phyloP scores from a whole-genome alignment of 202 grass and related monocot species.

The Elaeis oleifera region DNA sequence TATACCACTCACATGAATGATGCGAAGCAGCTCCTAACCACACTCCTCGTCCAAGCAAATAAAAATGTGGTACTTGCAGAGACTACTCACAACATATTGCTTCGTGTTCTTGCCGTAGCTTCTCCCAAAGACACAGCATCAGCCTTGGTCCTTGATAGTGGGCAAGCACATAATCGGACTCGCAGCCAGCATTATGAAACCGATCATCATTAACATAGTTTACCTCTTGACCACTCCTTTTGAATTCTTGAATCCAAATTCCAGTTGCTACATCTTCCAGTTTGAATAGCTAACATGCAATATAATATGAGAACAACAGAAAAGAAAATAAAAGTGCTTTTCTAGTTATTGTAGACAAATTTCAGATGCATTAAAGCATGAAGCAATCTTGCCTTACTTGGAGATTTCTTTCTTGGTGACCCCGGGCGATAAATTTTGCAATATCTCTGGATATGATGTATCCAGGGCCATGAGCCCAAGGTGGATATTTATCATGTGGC shows the following conservation, averaged over 20 bases:
- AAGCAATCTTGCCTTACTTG: slow-evolving; percentile 32
- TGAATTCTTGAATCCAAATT: slow-evolving; percentile 84
- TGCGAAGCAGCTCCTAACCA: too few species aligned
- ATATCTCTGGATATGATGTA: slow-evolving; percentile 80
- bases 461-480: slow-evolving; percentile 93
- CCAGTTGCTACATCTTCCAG: slow-evolving; percentile 94
- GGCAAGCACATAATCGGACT: slow-evolving; percentile 65
- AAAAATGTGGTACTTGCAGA: neutral
- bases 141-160: slow-evolving; percentile 85
- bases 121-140: slow-evolving; percentile 80
- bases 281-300: slow-evolving; percentile 67
- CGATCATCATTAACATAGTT: slow-evolving; percentile 61
- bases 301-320: neutral
- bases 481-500: slow-evolving; percentile 55
- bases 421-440: slow-evolving; percentile 61
- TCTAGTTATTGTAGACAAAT: too few species aligned
- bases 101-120: slow-evolving; percentile 58
- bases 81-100: slow-evolving; percentile 64
- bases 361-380: neutral
- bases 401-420: slow-evolving; percentile 60
- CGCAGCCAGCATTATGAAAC: slow-evolving; percentile 72
- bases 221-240: slow-evolving; percentile 48
- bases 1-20: too few species aligned
- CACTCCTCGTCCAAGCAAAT: too few species aligned
- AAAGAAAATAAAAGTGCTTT: neutral